Evolutionary conservation across 257 asterid genomes (phyloP).

Genomic region (Jasminum sambac): DNA sequence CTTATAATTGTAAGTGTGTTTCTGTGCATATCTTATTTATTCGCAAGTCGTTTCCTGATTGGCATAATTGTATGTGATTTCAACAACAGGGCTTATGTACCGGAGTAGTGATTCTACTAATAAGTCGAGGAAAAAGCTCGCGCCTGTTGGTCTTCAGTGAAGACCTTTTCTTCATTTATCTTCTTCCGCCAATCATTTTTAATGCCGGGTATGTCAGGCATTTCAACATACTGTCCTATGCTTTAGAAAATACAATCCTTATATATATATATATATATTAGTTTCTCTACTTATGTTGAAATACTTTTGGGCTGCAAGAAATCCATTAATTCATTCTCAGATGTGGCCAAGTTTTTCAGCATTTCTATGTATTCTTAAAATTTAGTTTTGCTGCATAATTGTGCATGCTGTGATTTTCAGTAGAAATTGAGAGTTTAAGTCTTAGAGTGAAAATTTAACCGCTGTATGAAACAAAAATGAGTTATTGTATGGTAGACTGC

Average conservation of each 20-base stretch:
- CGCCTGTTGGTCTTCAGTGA: slow-evolving; percentile 90
- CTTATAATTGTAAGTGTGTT: slow-evolving; percentile 52
- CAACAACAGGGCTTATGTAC: slow-evolving; percentile 74
- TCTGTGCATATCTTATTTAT: not conserved
- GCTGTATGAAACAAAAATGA: not conserved
- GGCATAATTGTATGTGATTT: not conserved
- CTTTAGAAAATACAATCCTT: not conserved
- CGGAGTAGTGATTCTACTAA: slow-evolving; percentile 77
- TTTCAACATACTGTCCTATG: not conserved
- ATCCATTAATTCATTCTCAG: not conserved
- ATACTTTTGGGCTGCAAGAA: not conserved
- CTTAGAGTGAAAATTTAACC: not conserved
- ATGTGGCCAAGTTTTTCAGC: not conserved
- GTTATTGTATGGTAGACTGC: not conserved
- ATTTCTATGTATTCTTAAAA: not conserved
- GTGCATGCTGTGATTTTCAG: not conserved
- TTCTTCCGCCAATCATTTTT: slow-evolving; percentile 98
- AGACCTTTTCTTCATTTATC: slow-evolving; percentile 93
- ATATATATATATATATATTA: too few relatives aligned
- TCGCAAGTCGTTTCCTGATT: not conserved
- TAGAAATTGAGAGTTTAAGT: not conserved
- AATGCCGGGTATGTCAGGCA: slow-evolving; percentile 79
- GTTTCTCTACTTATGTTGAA: not conserved
- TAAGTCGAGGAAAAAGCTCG: slow-evolving; percentile 82
- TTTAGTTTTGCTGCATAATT: not conserved